A percentile compares a stretch with the other conserved stretches of the same genome.
phyloP scores from a whole-genome alignment of 352 stramenopile species.

The Globisporangium megalacanthum region DNA sequence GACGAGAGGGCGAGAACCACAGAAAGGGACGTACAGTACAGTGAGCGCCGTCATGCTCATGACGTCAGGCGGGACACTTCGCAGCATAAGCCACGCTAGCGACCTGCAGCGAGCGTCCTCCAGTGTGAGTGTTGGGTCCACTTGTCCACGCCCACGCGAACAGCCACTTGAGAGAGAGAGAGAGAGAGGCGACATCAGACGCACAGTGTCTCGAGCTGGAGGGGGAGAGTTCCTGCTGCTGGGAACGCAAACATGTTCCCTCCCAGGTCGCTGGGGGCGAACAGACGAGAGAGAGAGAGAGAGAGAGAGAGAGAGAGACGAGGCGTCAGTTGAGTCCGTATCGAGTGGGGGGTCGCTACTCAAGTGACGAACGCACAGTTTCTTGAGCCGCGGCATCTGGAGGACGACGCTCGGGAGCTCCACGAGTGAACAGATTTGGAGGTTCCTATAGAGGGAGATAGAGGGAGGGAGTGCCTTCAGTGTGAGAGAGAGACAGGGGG shows the following conservation, averaged over 20 bases:
- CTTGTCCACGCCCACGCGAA: not conserved
- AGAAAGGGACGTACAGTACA: slow-evolving; percentile 12
- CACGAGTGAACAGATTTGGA: slow-evolving; percentile 24
- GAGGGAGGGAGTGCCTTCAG: not conserved
- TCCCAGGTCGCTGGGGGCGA: slow-evolving; percentile 13
- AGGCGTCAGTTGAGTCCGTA: not conserved
- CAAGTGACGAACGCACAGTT: slow-evolving; percentile 17
- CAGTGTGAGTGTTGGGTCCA: not conserved
- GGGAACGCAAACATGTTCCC: slow-evolving; percentile 18
- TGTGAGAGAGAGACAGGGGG: not conserved
- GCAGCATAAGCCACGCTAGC: slow-evolving; percentile 7
- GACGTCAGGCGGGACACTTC: slow-evolving; percentile 14
- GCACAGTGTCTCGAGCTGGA: slow-evolving; percentile 20
- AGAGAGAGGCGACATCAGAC: not conserved
- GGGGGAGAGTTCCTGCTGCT: slow-evolving; percentile 11
- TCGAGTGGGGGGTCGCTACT: not conserved
- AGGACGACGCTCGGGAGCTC: slow-evolving; percentile 24
- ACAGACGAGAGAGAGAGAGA: not conserved
- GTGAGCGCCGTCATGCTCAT: slow-evolving; percentile 16
- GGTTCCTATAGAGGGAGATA: slow-evolving; percentile 8
- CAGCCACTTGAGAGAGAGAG: not conserved
- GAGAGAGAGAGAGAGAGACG: not conserved
- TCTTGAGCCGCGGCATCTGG: slow-evolving; percentile 26
- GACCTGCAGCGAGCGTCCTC: not conserved
- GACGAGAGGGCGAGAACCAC: not conserved